phyloP scores from a whole-genome alignment of 257 asterid species.

The Cinchona pubescens region DNA sequence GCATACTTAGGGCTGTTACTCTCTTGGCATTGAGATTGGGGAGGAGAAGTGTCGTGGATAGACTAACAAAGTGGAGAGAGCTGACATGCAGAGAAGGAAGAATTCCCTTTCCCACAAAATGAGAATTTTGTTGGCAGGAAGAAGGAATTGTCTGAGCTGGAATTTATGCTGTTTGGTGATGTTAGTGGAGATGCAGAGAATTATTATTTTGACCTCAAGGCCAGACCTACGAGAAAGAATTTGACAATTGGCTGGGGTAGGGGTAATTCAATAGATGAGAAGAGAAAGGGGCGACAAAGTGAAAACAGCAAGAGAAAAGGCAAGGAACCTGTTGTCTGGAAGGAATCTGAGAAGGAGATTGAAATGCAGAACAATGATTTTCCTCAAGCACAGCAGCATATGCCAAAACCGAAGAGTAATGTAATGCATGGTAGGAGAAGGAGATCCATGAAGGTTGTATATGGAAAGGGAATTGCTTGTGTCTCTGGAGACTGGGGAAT shows the following conservation, averaged over 20 bases:
- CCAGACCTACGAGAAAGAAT: conserved; percentile 63
- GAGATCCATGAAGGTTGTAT: conserved; percentile 53
- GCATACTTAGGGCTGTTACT: conserved; percentile 76
- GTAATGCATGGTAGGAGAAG: conserved; percentile 53
- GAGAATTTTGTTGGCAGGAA: conserved; percentile 83
- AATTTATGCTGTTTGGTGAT: conserved; percentile 81
- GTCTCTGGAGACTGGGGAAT: conserved; percentile 80
- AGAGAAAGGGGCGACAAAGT: conserved; percentile 34
- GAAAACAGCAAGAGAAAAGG: conserved; percentile 58
- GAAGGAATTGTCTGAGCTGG: conserved; percentile 72
- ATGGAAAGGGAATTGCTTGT: conserved; percentile 83
- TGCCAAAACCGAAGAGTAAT: conserved; percentile 31
- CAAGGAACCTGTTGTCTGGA: conserved; percentile 75
- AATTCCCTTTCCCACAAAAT: conserved; percentile 71
- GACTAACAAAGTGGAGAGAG: conserved; percentile 77
- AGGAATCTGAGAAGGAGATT: conserved; percentile 77
- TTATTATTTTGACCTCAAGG: conserved; percentile 75
- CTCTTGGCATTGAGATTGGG: conserved; percentile 90
- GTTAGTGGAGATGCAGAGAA: conserved; percentile 62
- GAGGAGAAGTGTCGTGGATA: conserved; percentile 78
- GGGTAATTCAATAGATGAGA: conserved; percentile 60
- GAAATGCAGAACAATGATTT: conserved; percentile 61
- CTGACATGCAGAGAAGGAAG: conserved; percentile 72
- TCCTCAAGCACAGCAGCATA: conserved; percentile 31
- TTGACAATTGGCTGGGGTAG: conserved; percentile 74